Conservation (phyloP, 352 stramenopile species). For the Globisporangium middletonii region DNA sequence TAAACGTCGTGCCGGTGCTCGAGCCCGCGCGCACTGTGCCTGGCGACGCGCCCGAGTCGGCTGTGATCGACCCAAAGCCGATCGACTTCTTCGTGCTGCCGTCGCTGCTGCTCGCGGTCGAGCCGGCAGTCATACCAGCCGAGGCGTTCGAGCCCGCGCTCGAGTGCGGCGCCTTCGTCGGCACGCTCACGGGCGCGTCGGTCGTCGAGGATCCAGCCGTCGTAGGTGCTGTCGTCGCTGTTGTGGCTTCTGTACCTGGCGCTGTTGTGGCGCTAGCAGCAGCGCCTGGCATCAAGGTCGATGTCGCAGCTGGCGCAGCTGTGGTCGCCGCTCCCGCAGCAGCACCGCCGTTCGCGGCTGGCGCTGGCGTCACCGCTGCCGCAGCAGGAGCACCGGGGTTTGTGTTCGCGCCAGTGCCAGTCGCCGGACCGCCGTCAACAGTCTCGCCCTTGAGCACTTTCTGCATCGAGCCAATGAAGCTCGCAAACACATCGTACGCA, state of each 20-base stretch:
- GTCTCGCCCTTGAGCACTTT: slow-evolving; percentile 34
- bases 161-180: neutral
- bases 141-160: too few species aligned
- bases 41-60: slow-evolving; percentile 1
- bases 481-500: slow-evolving; percentile 55
- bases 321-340: neutral
- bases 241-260: neutral
- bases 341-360: neutral
- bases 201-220: slow-evolving; percentile 4
- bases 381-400: slow-evolving; percentile 7
- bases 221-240: neutral
- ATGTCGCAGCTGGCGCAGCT: neutral
- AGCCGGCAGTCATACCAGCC: neutral
- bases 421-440: slow-evolving; percentile 14
- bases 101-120: neutral
- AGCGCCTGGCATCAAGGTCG: too few species aligned
- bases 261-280: neutral
- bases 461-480: slow-evolving; percentile 48
- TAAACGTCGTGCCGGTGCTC: slow-evolving; percentile 14
- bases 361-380: slow-evolving; percentile 1
- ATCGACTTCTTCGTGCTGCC: slow-evolving; percentile 6
- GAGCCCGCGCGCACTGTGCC: slow-evolving; percentile 10
- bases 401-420: slow-evolving; percentile 7
- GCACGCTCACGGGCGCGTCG: neutral
- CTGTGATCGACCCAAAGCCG: slow-evolving; percentile 10